These are phyloP conservation scores for Buddleja alternifolia DNA, from an alignment of 257 asterid species.

Conservation along the genomic window DNA sequence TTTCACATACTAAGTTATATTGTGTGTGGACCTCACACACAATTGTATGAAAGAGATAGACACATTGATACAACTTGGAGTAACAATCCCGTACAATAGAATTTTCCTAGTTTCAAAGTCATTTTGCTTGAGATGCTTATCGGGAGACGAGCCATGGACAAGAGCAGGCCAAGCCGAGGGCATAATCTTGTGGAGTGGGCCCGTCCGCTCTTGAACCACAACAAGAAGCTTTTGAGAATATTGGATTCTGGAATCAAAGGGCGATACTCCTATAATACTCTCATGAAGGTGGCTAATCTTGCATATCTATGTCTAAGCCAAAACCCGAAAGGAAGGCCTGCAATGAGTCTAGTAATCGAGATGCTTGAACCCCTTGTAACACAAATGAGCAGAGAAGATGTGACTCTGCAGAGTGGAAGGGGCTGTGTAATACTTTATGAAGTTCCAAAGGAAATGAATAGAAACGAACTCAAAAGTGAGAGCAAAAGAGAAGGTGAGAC, in stretches of 20 bases:
- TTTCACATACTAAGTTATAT: no score
- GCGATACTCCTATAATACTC: slow-evolving; percentile 66
- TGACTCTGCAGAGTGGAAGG: slow-evolving; percentile 39
- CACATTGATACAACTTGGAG: no score
- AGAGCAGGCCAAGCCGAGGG: slow-evolving; percentile 88
- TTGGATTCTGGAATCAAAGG: slow-evolving; percentile 92
- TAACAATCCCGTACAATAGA: no score
- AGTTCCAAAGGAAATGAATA: slow-evolving; percentile 39
- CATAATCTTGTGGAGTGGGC: slow-evolving; percentile 96
- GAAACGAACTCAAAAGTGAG: slow-evolving; percentile 27
- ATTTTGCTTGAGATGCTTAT: slow-evolving; percentile 89
- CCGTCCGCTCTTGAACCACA: slow-evolving; percentile 78
- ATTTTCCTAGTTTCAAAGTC: no score
- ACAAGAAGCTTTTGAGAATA: slow-evolving; percentile 71
- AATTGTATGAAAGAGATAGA: no score
- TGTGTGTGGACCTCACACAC: no score
- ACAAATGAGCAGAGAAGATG: slow-evolving; percentile 46
- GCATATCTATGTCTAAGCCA: slow-evolving; percentile 90
- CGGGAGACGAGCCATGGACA: slow-evolving; percentile 91
- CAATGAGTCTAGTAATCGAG: slow-evolving; percentile 83
- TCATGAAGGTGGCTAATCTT: slow-evolving; percentile 76
- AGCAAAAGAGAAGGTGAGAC: slow-evolving; percentile 40
- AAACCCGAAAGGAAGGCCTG: slow-evolving; percentile 90
- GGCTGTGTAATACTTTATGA: slow-evolving; percentile 73
- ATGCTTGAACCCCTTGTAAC: slow-evolving; percentile 75